Conservation (phyloP, 2,329 filamentous ascomycete species). For the Cryphonectria carpinicola region DNA sequence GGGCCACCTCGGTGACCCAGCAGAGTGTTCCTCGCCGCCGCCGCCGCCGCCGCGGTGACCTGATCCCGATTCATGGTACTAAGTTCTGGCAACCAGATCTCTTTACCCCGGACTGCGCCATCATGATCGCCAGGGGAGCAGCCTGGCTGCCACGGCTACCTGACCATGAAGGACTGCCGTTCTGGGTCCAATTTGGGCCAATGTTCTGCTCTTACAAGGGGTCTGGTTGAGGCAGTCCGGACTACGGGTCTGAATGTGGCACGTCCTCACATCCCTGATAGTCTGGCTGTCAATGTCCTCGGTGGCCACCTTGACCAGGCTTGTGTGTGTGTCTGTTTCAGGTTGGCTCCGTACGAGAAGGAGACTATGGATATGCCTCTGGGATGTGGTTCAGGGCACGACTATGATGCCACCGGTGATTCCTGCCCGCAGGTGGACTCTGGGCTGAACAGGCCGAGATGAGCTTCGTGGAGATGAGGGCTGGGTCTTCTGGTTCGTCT, state of each 20-base stretch:
- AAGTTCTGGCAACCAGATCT: constrained; percentile 23
- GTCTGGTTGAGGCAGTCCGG: neutral
- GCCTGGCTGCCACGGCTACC: constrained; percentile 5
- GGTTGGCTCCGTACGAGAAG: neutral
- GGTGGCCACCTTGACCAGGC: constrained; percentile 12
- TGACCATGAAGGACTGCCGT: constrained; percentile 23
- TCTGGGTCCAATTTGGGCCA: constrained; percentile 15
- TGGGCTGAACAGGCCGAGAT: constrained; percentile 4
- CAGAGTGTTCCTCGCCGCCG: constrained; percentile 15
- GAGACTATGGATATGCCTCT: constrained; percentile 7
- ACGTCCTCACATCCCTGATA: constrained; percentile 17
- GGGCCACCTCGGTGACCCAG: constrained; percentile 22
- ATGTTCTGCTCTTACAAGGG: constrained; percentile 9
- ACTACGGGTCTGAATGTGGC: constrained; percentile 18
- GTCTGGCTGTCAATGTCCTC: constrained; percentile 10
- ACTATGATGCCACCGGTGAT: neutral
- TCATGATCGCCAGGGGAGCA: constrained; percentile 29
- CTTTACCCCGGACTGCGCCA: constrained; percentile 26
- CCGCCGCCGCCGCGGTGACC: constrained; percentile 2
- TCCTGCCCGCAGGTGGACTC: neutral
- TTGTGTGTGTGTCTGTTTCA: constrained; percentile 23
- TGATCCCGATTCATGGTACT: constrained; percentile 10
- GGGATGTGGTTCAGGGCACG: neutral
- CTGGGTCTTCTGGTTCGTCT: neutral
- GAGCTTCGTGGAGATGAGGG: constrained; percentile 10